Conservation (phyloP, 345 rosid species). For the Gynandropsis gynandra region DNA sequence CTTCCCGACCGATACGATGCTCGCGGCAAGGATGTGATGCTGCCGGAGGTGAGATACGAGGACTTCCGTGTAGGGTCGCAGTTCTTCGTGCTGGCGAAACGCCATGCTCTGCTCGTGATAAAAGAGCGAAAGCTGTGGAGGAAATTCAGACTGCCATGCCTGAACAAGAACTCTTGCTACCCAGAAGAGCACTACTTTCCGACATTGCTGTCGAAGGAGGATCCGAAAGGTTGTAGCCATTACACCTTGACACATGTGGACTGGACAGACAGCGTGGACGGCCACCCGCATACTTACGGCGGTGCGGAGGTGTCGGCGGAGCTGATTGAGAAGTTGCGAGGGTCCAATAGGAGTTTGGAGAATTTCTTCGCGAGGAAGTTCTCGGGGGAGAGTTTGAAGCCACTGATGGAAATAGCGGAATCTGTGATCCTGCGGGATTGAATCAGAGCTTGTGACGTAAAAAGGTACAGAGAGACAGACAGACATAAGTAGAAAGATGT, state of each 20-base stretch:
- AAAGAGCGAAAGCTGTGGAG: constrained; percentile 62
- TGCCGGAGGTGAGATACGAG: constrained; percentile 56
- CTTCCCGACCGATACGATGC: constrained; percentile 56
- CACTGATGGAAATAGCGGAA: constrained; percentile 64
- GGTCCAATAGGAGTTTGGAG: constrained; percentile 42
- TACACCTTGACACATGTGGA: constrained; percentile 75
- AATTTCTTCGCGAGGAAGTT: constrained; percentile 79
- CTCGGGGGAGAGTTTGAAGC: constrained; percentile 51
- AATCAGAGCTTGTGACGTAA: constrained; percentile 13
- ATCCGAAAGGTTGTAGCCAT: constrained; percentile 55
- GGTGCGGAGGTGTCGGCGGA: constrained; percentile 42
- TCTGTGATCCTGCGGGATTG: constrained; percentile 55
- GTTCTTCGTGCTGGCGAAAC: constrained; percentile 62
- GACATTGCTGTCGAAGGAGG: constrained; percentile 59
- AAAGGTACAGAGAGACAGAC: too few relatives aligned
- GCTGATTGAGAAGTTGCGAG: constrained; percentile 40
- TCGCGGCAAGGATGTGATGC: constrained; percentile 51
- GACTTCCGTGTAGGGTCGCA: constrained; percentile 81
- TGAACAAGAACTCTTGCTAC: constrained; percentile 49
- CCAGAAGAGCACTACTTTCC: constrained; percentile 94
- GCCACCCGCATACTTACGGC: constrained; percentile 57
- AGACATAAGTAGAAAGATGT: too few relatives aligned
- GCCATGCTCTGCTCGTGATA: constrained; percentile 61
- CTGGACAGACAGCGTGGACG: constrained; percentile 68
- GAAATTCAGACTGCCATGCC: constrained; percentile 62